Evolutionary conservation across 2,329 filamentous ascomycete species (phyloP), one percentile per base, ranked within the genome.

Genomic region (Fusarium abutilonis): DNA sequence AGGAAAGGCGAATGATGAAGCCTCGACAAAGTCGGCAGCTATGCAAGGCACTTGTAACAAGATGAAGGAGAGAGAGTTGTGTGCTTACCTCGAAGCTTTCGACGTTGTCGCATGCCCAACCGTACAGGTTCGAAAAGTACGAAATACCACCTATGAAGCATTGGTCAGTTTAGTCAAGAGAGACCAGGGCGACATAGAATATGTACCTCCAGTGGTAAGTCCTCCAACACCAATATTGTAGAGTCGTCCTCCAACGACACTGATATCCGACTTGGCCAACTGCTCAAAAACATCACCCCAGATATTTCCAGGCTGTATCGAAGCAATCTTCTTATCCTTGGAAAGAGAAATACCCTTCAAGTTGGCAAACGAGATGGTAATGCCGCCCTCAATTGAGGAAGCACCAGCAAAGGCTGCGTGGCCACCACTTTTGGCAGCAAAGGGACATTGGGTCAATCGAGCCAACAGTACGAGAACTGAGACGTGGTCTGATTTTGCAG

Each of bases 371-470:
- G 76, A 74, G 35, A 81, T 68, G 13, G 74, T 70, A 42, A 79
- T 65, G 9, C 76, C 75, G 3, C 58, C 68, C 8, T 70, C 66
- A 32, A 73, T 75, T 26, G 70, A 79, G 0, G 79, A 77, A 4
- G 74, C 71, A 7, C 75, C 76, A 1, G 74, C 71, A 59, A 79
- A 78, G 6, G 76, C 73, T 6, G 76, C 74, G 60, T 83, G 81
- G 0, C 80, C 80, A n/a, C 80, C 80, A 49, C 78, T 77, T 38
- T 77, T 77, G 29, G 77, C 74, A 0, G 80, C 77, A 63, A 64
- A 66, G 1, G 63, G 50, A 28, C 61, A 66, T 28, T 53, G 46
- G 3, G 47, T 36, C n/a, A 62, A 26, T 4, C 61, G 56, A 13
- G 63, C 40, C 8, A 65, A 9, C 1, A 64, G 34, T 1, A 64